phyloP scores from a whole-genome alignment of 2,329 filamentous ascomycete species.

The Beauveria sp. region DNA sequence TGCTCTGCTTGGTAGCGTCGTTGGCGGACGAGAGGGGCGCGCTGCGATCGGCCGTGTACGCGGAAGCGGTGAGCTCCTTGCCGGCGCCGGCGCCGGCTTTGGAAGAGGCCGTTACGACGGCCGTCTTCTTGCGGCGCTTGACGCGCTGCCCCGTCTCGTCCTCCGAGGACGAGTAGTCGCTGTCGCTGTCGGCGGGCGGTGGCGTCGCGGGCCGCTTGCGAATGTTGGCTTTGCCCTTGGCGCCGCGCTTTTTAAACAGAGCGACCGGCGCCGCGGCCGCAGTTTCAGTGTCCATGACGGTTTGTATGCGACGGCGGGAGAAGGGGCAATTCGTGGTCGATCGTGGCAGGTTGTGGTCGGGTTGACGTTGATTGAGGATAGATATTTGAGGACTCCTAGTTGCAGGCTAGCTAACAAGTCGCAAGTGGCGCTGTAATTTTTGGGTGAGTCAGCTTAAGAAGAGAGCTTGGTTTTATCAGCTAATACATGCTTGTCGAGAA shows the following conservation, averaged over 20 bases:
- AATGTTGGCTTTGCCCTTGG: slow-evolving; percentile 67
- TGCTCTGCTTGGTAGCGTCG: slow-evolving; percentile 81
- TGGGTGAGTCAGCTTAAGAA: too few species aligned
- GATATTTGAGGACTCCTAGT: neutral
- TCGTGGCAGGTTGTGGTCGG: neutral
- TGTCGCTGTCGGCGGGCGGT: slow-evolving; percentile 58
- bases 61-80: slow-evolving; percentile 40
- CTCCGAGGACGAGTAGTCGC: slow-evolving; percentile 64
- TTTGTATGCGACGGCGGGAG: slow-evolving; percentile 5
- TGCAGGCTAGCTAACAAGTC: neutral
- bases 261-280: slow-evolving; percentile 44
- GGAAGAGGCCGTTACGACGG: slow-evolving; percentile 58
- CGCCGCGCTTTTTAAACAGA: slow-evolving; percentile 79
- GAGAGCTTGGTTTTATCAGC: too few species aligned
- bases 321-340: neutral
- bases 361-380: neutral
- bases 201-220: slow-evolving; percentile 77
- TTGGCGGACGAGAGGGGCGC: slow-evolving; percentile 60
- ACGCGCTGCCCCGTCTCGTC: slow-evolving; percentile 68
- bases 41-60: slow-evolving; percentile 54
- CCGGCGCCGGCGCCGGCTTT: slow-evolving; percentile 25
- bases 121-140: slow-evolving; percentile 68
- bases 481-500: too few species aligned
- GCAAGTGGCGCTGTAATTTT: too few species aligned
- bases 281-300: slow-evolving; percentile 11